Base-by-base conservation (phyloP, 495 filamentous ascomycete genomes). In the Clohesyomyces aquaticus region DNA sequence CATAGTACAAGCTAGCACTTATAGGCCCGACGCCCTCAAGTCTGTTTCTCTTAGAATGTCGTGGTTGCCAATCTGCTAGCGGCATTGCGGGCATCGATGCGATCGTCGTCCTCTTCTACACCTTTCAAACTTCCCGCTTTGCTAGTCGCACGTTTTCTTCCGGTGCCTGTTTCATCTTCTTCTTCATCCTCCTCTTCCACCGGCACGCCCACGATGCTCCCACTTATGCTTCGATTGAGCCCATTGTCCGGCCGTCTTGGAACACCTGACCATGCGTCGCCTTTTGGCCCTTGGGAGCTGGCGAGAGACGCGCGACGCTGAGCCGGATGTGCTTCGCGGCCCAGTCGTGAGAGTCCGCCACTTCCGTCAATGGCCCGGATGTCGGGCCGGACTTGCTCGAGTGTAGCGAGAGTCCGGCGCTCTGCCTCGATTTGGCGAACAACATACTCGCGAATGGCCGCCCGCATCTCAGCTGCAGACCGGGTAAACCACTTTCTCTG, bases 251-350 rank as follows among this genome's bases (percentile, higher is more conserved):
- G 81, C 64, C 92, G 82, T 63, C 94, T 84, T 19, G 91, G 90
- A 28, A 96, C 91, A 29, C 95, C 95, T 70, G 91, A 96, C 94
- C 94, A 98, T 9, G 95, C 89, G 73, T 98, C 94, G 4, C 95
- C 94, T 77, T 92, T 91, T 14, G 94, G 93, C 1, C 95, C 95
- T 75, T 98, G 94, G 69, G 88, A 92, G 4, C 88, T 87, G 2
- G 88, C 86, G 45, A 96, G 72, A 71, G 89, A 96, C 21, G 88
- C 71, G 51, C 93, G 85, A 48, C 94, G 83, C 18, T 78, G 77
- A 6, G 87, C 77, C 0, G 94, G 92, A 71, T 96, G 93, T 26
- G 87, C 77, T 74, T 98, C 95, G 48, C 94, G 84, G 19, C 94
- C 94, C 21, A 98, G 80, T 4, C 94, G 83, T 60, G 87, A 91